Conservation (phyloP, 1,139 yeast species). For the Sugiyamaella japonica region DNA sequence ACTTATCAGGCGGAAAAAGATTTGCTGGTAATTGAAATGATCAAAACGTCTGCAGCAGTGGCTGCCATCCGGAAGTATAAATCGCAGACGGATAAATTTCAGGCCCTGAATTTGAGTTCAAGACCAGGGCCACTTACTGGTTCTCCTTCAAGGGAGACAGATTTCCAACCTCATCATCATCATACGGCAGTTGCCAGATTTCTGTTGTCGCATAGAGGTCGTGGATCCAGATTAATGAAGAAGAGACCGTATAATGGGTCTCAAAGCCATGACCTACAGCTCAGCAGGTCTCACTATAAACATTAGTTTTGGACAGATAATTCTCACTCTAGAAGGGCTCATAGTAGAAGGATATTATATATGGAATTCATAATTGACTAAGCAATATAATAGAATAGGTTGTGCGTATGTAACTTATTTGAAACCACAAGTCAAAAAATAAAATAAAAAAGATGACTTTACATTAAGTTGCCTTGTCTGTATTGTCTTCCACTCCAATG, state of each 20-base stretch:
- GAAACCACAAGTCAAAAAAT: not conserved
- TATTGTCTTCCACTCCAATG: conserved; percentile 3
- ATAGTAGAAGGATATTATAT: not conserved
- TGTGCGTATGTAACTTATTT: not conserved
- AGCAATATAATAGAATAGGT: not conserved
- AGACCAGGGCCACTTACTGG: not conserved
- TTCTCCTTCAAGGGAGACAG: not conserved
- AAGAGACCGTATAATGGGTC: not conserved
- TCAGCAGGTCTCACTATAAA: not conserved
- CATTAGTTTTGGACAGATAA: not conserved
- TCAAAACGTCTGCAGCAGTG: not conserved
- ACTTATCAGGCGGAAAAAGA: conserved; percentile 14
- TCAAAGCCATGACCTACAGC: not conserved
- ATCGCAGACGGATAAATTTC: not conserved
- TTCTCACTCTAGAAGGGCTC: too few species aligned
- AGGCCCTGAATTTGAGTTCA: not conserved
- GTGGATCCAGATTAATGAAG: not conserved
- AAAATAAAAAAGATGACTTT: not conserved
- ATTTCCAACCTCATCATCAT: not conserved
- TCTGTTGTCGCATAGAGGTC: not conserved
- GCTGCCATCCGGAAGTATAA: conserved; percentile 6
- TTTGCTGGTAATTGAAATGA: conserved; percentile 5
- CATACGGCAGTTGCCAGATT: not conserved
- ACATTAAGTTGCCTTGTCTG: not conserved
- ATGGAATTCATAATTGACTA: not conserved